phyloP scores from a whole-genome alignment of 331 rosid species.

The Telfairia occidentalis region DNA sequence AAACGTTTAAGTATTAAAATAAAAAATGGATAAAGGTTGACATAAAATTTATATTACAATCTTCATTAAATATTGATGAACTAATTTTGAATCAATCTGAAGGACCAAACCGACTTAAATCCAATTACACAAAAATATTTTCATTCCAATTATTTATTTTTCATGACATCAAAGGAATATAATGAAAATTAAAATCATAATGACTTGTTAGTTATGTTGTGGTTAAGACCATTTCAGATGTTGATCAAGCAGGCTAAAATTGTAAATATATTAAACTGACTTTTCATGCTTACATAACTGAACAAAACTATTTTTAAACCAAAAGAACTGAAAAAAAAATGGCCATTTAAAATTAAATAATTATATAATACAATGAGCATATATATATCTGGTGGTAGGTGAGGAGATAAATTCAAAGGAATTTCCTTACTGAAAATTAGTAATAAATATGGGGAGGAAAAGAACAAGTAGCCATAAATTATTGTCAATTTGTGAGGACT shows the following conservation, averaged over 20 bases:
- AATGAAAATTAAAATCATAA: neutral
- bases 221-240: neutral
- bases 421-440: neutral
- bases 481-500: neutral
- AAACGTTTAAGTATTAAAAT: neutral
- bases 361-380: neutral
- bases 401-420: neutral
- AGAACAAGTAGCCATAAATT: neutral
- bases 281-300: neutral
- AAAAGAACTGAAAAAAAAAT: neutral
- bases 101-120: neutral
- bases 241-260: neutral
- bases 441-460: neutral
- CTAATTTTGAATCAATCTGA: neutral
- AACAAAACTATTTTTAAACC: neutral
- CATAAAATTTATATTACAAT: neutral
- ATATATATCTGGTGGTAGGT: neutral
- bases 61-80: neutral
- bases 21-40: neutral
- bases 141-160: neutral
- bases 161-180: neutral
- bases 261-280: neutral
- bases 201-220: neutral
- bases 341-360: neutral
- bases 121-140: neutral